Conservation (phyloP, 352 stramenopile genomes). For the Phytophthora agathidicida region DNA sequence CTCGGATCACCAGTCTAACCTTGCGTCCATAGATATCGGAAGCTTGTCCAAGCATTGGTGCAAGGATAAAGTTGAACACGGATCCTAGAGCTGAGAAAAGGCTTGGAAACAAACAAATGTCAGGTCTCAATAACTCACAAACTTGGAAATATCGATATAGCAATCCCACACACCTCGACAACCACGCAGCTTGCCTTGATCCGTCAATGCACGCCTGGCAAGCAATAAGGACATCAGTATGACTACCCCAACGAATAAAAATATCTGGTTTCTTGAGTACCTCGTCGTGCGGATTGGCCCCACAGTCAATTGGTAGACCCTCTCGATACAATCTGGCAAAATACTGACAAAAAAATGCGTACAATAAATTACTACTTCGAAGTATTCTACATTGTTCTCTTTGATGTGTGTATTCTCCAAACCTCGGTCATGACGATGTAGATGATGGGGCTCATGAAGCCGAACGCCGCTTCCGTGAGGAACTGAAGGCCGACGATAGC, state of each 20-base stretch:
- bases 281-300: constrained; percentile 43
- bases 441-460: constrained; percentile 74
- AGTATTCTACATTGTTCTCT: constrained; percentile 1
- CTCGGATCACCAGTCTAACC: constrained; percentile 33
- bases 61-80: constrained; percentile 67
- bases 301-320: constrained; percentile 67
- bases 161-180: constrained; percentile 50
- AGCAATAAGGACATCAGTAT: constrained; percentile 2
- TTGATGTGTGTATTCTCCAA: not conserved
- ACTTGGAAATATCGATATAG: not conserved
- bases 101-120: constrained; percentile 25
- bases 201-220: constrained; percentile 60
- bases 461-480: constrained; percentile 68
- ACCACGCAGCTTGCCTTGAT: constrained; percentile 73
- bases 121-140: not conserved
- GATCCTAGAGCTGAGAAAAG: constrained; percentile 71
- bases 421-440: constrained; percentile 79
- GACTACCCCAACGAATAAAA: not conserved
- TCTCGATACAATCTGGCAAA: constrained; percentile 70
- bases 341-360: constrained; percentile 49
- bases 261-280: constrained; percentile 28
- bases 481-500: constrained; percentile 60
- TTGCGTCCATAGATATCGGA: constrained; percentile 82
- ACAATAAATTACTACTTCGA: not conserved
- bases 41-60: constrained; percentile 71